Conservation (phyloP, 306 rosid species). For the Quercus mongolica region DNA sequence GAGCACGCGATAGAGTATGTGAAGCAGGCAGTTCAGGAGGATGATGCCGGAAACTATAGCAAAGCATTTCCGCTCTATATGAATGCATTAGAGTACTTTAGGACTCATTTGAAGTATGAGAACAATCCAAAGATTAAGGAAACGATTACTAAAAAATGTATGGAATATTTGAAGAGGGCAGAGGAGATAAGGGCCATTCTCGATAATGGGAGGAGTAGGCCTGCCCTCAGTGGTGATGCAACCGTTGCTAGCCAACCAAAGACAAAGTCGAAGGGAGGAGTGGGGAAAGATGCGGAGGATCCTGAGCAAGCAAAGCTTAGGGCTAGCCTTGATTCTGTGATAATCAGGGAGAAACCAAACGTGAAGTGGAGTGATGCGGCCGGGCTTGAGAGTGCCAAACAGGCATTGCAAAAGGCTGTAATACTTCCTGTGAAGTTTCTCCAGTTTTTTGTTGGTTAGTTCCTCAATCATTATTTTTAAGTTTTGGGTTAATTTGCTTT, state of each 20-base stretch:
- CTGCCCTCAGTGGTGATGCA: slow-evolving; percentile 79
- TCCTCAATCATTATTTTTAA: no score
- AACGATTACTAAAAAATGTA: slow-evolving; percentile 85
- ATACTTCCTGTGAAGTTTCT: no score
- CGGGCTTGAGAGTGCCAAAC: no score
- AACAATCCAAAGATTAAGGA: slow-evolving; percentile 90
- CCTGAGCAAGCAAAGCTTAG: slow-evolving; percentile 74
- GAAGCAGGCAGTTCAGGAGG: slow-evolving; percentile 92
- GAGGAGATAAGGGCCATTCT: slow-evolving; percentile 87
- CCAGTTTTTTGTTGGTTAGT: no score
- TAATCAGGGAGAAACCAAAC: no score
- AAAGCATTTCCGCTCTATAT: slow-evolving; percentile 90
- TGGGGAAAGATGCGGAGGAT: slow-evolving; percentile 65
- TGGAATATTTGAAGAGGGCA: slow-evolving; percentile 85
- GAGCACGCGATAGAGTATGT: slow-evolving; percentile 94
- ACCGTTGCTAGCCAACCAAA: slow-evolving; percentile 78
- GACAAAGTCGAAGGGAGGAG: slow-evolving; percentile 76
- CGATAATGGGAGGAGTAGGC: slow-evolving; percentile 80
- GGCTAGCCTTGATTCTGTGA: no score
- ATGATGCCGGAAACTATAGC: slow-evolving; percentile 78
- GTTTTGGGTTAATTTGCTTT: no score
- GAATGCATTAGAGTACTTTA: slow-evolving; percentile 93
- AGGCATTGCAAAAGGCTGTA: no score
- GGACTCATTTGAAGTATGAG: slow-evolving; percentile 90
- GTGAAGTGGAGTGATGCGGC: no score